These are phyloP conservation scores for Albophoma yamanashiensis DNA, from an alignment of 2,329 filamentous ascomycete species.

Conservation along the genomic window DNA sequence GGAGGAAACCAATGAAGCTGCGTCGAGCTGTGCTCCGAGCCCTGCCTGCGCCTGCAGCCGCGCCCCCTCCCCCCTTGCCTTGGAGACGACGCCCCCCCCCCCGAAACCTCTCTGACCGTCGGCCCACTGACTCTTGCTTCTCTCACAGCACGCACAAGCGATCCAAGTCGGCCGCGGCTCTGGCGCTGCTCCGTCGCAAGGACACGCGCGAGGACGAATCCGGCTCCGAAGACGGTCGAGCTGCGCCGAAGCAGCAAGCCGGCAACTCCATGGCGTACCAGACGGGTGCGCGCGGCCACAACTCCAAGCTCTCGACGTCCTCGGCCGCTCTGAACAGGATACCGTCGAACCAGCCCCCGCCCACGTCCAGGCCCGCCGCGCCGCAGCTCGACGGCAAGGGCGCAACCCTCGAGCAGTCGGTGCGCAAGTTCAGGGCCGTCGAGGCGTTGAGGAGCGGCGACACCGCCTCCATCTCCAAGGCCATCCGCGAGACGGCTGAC, in stretches of 20 bases:
- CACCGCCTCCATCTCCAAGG: constrained; percentile 78
- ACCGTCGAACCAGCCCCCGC: constrained; percentile 21
- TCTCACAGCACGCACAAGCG: constrained; percentile 31
- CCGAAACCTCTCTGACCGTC: background rate
- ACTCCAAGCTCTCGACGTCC: constrained; percentile 34
- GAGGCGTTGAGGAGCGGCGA: constrained; percentile 87
- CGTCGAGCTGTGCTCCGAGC: background rate
- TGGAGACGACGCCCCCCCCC: background rate
- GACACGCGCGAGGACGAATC: constrained; percentile 41
- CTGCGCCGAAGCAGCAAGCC: constrained; percentile 16
- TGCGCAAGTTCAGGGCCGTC: constrained; percentile 88
- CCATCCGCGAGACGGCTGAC: constrained; percentile 58
- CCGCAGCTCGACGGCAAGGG: constrained; percentile 26
- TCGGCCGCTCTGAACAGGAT: constrained; percentile 29
- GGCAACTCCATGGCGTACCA: constrained; percentile 25
- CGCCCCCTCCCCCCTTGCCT: background rate
- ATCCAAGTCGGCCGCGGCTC: constrained; percentile 40
- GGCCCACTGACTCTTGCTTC: background rate
- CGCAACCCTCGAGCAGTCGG: constrained; percentile 75
- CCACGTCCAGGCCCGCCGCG: constrained; percentile 14
- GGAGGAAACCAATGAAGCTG: background rate
- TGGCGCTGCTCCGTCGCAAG: constrained; percentile 44
- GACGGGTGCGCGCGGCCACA: constrained; percentile 28
- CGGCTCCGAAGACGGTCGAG: constrained; percentile 37
- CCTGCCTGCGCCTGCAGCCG: background rate